Base-by-base conservation (phyloP, 129 eudicot species). In the Cynara cardunculus region DNA sequence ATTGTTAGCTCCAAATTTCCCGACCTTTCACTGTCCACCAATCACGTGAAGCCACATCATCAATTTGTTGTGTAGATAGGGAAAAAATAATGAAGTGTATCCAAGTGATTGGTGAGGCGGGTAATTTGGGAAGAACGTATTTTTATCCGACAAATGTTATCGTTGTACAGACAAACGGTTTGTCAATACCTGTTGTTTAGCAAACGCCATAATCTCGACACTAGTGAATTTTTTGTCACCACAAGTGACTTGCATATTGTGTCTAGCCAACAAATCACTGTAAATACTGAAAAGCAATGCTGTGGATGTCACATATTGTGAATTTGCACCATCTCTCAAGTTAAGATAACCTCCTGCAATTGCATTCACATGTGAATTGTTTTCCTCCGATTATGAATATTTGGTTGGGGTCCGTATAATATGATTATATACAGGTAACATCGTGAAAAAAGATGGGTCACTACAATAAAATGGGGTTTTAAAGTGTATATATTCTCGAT, bases 261-360 rank as follows among this genome's bases (percentile, higher is more conserved):
- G 46, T 62, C 39, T 85, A 21, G 87, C 88, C 2, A 94, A 82
- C 26, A 88, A 7, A 79, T 94, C 98, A 21, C 93, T 84, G 12
- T 94, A 94, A 21, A 88, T 83, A 56, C 90, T 91, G 76, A 94
- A 83, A 7, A 90, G 81, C 44, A 94, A 84, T 64, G 98, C 84
- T 0, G 95, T 72, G 56, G 87, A 85, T 7, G 98, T 94, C 4
- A 90, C 98, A 32, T 91, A 91, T 75, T 94, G 98, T 12, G 91
- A 26, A 75, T 94, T 94, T 67, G 98, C 98, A 41, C 98, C 98
- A 68, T 94, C 97, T 81, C 98, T 89, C 19, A 91, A 76, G 80
- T 89, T 85, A 70, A 94, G 68, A 77, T 88, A 34, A 8, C 98
- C 98, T 6, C 98, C 98, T 92, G 78, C 77, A 80, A 12, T 53